phyloP scores from a whole-genome alignment of 257 asterid genomes.

The Forsythia suspensa region DNA sequence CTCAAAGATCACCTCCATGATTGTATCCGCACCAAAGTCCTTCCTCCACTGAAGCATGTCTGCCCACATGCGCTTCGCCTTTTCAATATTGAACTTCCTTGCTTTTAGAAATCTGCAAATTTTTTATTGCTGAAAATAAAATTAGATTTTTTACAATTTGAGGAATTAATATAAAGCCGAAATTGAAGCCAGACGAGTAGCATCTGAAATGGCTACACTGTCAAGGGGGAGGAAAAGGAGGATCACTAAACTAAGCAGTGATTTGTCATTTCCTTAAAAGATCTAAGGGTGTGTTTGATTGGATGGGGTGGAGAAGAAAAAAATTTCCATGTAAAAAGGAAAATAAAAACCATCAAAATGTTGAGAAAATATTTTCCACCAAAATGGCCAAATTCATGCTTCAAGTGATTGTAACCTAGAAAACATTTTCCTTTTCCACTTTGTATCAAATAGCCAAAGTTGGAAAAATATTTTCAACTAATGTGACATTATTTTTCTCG shows the following conservation, averaged over 20 bases:
- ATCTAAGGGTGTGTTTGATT: background rate
- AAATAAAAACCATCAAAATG: too few species aligned
- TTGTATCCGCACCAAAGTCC: conserved; percentile 62
- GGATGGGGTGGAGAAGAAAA: too few species aligned
- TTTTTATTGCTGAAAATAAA: conserved; percentile 14
- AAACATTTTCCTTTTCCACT: too few species aligned
- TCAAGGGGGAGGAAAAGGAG: background rate
- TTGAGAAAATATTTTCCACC: too few species aligned
- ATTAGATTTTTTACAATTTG: background rate
- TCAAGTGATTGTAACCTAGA: too few species aligned
- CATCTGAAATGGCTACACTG: background rate
- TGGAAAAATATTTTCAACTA: too few species aligned
- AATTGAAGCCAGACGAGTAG: background rate
- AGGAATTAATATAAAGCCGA: background rate
- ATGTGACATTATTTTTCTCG: too few species aligned
- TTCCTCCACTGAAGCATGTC: conserved; percentile 80
- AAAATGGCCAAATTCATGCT: too few species aligned
- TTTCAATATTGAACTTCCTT: conserved; percentile 58
- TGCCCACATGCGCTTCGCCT: conserved; percentile 74
- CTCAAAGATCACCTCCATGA: conserved; percentile 52
- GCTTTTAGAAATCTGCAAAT: conserved; percentile 71
- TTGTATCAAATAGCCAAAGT: too few species aligned
- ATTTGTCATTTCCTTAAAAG: conserved; percentile 6
- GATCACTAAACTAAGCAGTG: background rate
- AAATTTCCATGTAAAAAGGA: too few species aligned